Percentiles rank a stretch among this genome's conserved stretches.
Conservation (phyloP, 305 asterid genomes). For the Solanum hybrid region DNA sequence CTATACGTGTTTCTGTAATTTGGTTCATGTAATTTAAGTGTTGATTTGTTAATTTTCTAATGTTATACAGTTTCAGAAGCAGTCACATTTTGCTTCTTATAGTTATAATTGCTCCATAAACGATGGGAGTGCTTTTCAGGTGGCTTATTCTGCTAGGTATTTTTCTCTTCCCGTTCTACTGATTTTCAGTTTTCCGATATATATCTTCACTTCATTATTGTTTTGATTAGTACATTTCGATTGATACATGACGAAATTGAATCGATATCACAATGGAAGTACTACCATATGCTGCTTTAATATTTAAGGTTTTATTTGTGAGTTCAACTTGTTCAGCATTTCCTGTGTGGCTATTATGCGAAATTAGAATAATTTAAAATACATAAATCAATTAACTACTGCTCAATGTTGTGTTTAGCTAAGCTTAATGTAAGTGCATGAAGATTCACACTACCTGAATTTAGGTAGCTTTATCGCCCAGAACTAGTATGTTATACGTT, state of each 20-base stretch:
- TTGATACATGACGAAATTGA: not conserved
- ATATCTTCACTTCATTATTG: not conserved
- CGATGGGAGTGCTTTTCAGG: not conserved
- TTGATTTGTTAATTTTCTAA: not conserved
- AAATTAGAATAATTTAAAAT: not conserved
- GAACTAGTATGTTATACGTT: not conserved
- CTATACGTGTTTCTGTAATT: not conserved
- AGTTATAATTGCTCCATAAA: not conserved
- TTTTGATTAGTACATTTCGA: not conserved
- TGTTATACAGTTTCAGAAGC: conserved; percentile 5
- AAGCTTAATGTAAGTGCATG: not conserved
- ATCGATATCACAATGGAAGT: not conserved
- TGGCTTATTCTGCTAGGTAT: conserved; percentile 1
- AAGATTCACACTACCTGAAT: not conserved
- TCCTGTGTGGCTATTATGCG: not conserved
- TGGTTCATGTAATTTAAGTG: not conserved
- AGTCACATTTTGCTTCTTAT: conserved; percentile 1
- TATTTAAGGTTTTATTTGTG: not conserved
- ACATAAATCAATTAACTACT: not conserved
- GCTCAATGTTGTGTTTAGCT: not conserved
- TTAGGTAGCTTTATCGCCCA: not conserved
- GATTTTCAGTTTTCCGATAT: not conserved
- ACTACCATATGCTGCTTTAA: not conserved
- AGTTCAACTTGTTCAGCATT: not conserved
- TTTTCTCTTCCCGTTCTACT: not conserved